phyloP scores from a whole-genome alignment of 2,329 filamentous ascomycete genomes.

The Didymella exigua region DNA sequence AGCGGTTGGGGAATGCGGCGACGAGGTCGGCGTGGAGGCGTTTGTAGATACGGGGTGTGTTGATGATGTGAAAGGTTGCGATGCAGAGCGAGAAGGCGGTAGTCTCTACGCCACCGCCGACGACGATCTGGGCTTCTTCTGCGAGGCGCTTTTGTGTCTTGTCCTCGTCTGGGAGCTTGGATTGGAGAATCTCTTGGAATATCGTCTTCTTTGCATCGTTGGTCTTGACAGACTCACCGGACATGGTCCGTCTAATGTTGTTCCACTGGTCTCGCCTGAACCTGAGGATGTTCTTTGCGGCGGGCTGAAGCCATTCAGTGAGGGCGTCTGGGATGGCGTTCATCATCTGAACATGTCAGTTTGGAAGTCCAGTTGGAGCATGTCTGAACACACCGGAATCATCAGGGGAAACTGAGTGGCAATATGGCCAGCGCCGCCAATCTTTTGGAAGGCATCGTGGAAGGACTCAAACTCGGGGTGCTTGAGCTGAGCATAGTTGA shows the following conservation, averaged over 20 bases:
- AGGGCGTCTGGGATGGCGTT: slow-evolving; percentile 40
- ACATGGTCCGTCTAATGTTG: slow-evolving; percentile 35
- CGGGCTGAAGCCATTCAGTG: slow-evolving; percentile 40
- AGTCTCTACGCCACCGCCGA: slow-evolving; percentile 50
- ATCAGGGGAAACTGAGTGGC: slow-evolving; percentile 43
- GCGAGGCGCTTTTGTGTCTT: slow-evolving; percentile 47
- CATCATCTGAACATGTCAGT: slow-evolving; percentile 32
- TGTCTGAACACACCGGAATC: slow-evolving; percentile 30
- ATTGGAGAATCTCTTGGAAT: slow-evolving; percentile 42
- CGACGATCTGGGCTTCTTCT: slow-evolving; percentile 48
- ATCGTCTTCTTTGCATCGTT: slow-evolving; percentile 44
- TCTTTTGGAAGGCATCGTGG: slow-evolving; percentile 43
- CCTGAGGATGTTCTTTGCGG: slow-evolving; percentile 37
- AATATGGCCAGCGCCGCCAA: slow-evolving; percentile 39
- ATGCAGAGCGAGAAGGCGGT: slow-evolving; percentile 42
- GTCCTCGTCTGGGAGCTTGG: slow-evolving; percentile 40
- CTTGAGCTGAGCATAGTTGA: slow-evolving; percentile 43
- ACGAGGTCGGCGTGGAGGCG: slow-evolving; percentile 42
- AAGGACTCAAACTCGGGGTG: slow-evolving; percentile 44
- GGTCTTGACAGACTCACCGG: slow-evolving; percentile 36
- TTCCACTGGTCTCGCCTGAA: slow-evolving; percentile 40
- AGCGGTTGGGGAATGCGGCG: slow-evolving; percentile 33
- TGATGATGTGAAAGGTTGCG: slow-evolving; percentile 43
- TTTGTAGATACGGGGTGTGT: slow-evolving; percentile 37
- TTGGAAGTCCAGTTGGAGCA: too few species aligned